Percentiles rank a stretch among this genome's conserved stretches.
Conservation (phyloP, 108 stramenopile species). For the Conticribra guillardii region DNA sequence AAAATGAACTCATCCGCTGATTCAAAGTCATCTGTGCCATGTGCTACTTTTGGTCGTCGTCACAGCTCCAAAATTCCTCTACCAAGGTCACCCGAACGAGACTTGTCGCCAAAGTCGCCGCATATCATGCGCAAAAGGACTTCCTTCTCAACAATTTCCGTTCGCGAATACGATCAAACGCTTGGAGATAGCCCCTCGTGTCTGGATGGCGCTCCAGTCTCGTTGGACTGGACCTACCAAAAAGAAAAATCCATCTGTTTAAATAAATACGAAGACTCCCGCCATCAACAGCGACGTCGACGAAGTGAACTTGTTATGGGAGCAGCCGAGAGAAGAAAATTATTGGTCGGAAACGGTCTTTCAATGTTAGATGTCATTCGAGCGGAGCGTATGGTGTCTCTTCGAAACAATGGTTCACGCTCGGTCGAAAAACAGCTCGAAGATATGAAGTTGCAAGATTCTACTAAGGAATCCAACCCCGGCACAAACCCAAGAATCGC, state of each 20-base stretch:
- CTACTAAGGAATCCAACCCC: not conserved
- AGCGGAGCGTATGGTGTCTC: slow-evolving; percentile 2
- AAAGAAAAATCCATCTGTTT: slow-evolving; percentile 40
- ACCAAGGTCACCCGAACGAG: too few species aligned
- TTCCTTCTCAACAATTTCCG: slow-evolving; percentile 27
- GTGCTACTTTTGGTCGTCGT: too few species aligned
- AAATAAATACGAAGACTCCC: slow-evolving; percentile 58
- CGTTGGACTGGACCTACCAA: slow-evolving; percentile 67
- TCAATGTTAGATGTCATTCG: slow-evolving; percentile 15
- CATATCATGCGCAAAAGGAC: slow-evolving; percentile 11
- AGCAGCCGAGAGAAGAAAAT: slow-evolving; percentile 12
- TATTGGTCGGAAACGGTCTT: slow-evolving; percentile 4
- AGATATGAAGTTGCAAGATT: not conserved
- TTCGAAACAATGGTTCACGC: slow-evolving; percentile 5
- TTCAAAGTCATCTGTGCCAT: too few species aligned
- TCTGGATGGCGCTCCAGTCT: slow-evolving; percentile 66
- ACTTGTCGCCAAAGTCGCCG: too few species aligned
- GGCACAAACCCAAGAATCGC: not conserved
- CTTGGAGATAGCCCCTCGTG: slow-evolving; percentile 71
- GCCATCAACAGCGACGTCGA: slow-evolving; percentile 13
- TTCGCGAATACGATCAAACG: slow-evolving; percentile 65
- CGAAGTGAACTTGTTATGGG: slow-evolving; percentile 27
- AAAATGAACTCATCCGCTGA: too few species aligned
- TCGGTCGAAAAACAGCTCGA: not conserved
- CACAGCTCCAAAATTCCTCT: too few species aligned